Base-by-base conservation (phyloP, 2,329 filamentous ascomycete genomes). In the Ceratocystiopsis minuta region DNA sequence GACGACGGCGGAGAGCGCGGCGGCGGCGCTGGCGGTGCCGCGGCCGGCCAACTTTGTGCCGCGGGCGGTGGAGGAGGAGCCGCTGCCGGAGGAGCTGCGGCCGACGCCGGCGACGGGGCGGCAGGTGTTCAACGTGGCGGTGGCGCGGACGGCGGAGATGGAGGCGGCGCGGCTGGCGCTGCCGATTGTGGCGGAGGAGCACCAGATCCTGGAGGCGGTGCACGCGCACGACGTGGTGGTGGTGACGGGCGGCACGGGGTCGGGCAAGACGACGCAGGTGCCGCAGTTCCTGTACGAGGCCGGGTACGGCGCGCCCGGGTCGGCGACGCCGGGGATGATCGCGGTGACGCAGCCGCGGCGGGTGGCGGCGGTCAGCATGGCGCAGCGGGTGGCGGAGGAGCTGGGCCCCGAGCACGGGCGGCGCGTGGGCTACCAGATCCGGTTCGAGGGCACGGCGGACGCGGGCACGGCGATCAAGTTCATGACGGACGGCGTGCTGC, bases 191-290 rank as follows among this genome's bases (percentile, higher is more conserved):
- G 83, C 83, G 2, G 87, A 96, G 57, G 90, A 98, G 58, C 90
- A 98, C 55, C 86, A 80, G 53, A 87, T 98, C 28, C 96, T 98
- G 87, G 90, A 98, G 60, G 86, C 87, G 1, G 85, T 98, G 39
- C 80, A 95, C 59, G 88, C 88, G 55, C 81, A 95, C 56, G 73
- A 88, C 41, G 77, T 85, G 4, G 82, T 95, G 1, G 80, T 98
- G 12, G 75, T 98, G 9, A 95, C 88, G 62, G 90, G 90, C 59
- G 80, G 86, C 14, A 98, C 92, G 32, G 90, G 90, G 59, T 95
- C 86, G 48, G 90, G 90, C 57, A 98, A 98, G 60, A 98, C 92
- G 0, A 98, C 90, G 0, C 90, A 98, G 58, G 74, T 98, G 10
- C 92, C 92, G 0, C 90, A 98, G 54, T 98, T 98, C 54, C 66